Percentiles rank a stretch among this genome's conserved stretches.
Conservation (phyloP, 148 eudicot species). For the Chenopodium quinoa region DNA sequence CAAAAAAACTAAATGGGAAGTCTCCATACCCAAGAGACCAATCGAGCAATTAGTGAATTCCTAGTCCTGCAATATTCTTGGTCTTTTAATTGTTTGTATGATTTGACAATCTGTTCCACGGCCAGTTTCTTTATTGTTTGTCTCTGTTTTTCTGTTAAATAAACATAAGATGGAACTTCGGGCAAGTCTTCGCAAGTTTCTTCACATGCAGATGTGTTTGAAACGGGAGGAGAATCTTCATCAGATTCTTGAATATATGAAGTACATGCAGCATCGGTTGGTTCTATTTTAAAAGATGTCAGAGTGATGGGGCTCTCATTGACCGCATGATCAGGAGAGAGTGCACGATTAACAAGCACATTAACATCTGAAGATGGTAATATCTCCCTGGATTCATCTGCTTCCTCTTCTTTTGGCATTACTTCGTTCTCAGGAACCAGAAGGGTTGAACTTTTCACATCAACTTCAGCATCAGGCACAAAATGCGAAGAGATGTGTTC, state of each 20-base stretch:
- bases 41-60: constrained; percentile 73
- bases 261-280: constrained; percentile 38
- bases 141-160: constrained; percentile 57
- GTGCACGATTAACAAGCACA: constrained; percentile 33
- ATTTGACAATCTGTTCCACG: constrained; percentile 56
- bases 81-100: constrained; percentile 45
- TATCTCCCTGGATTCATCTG: constrained; percentile 37
- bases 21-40: constrained; percentile 83
- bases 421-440: constrained; percentile 30
- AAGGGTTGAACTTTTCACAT: constrained; percentile 20
- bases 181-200: constrained; percentile 60
- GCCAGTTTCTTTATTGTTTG: constrained; percentile 51
- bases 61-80: constrained; percentile 53
- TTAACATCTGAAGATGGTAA: constrained; percentile 33
- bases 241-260: constrained; percentile 47
- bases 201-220: constrained; percentile 44
- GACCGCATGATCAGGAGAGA: constrained; percentile 34
- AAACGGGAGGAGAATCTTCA: constrained; percentile 52
- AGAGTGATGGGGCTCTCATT: constrained; percentile 38
- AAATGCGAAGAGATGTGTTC: constrained; percentile 36
- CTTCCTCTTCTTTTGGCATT: constrained; percentile 41
- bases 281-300: constrained; percentile 30
- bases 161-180: constrained; percentile 53
- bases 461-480: constrained; percentile 37
- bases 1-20: constrained; percentile 26